Conservation (phyloP, 2,329 filamentous ascomycete species). For the Pseudogymnoascus sp. region DNA sequence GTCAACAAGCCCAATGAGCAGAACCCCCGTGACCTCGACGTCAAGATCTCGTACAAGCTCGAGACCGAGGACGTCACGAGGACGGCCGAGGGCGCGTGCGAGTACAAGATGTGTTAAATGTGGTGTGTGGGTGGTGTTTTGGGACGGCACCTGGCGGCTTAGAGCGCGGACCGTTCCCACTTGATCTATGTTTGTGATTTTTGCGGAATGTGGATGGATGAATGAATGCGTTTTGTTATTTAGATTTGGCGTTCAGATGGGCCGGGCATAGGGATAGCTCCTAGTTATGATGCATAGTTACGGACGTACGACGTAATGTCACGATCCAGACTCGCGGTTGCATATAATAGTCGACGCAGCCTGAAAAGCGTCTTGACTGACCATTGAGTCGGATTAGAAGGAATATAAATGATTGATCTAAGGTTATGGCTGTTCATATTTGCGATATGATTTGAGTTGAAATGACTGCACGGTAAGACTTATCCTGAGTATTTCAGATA, state of each 20-base stretch:
- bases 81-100: constrained; percentile 57
- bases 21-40: constrained; percentile 92
- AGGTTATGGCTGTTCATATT: background rate
- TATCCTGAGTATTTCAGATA: background rate
- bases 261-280: constrained; percentile 1
- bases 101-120: constrained; percentile 69
- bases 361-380: constrained; percentile 3
- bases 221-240: constrained; percentile 1
- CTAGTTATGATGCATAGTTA: constrained; percentile 2
- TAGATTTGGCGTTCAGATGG: constrained; percentile 3
- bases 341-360: constrained; percentile 2
- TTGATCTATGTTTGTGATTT: background rate
- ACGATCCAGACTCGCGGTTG: background rate
- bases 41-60: constrained; percentile 74
- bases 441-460: background rate
- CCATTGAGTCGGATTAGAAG: constrained; percentile 2
- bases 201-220: constrained; percentile 1
- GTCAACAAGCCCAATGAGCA: constrained; percentile 83
- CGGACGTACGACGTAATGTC: constrained; percentile 1
- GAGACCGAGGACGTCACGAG: constrained; percentile 67
- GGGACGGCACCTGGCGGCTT: background rate
- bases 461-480: background rate
- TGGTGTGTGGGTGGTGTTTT: background rate
- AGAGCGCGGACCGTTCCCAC: constrained; percentile 3
- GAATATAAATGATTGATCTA: constrained; percentile 2